A percentile compares a stretch with the other conserved stretches of the same genome.
phyloP scores from a whole-genome alignment of 805 yeast genomes.

The Kregervanrija fluxuum region DNA sequence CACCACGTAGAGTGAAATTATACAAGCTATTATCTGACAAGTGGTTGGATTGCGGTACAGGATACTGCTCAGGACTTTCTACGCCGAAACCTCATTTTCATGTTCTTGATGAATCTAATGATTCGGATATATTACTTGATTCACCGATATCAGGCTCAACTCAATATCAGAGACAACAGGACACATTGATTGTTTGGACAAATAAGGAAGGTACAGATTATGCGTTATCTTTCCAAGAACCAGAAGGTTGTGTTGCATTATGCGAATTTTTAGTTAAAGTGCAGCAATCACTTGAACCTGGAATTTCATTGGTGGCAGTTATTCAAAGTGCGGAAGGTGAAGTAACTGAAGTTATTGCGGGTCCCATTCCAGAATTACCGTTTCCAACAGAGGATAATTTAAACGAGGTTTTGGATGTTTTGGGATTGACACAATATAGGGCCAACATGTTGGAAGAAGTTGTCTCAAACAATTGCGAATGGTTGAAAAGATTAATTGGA shows the following conservation, averaged over 20 bases:
- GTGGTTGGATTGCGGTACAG: constrained; percentile 93
- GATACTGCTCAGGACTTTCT: constrained; percentile 73
- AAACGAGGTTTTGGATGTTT: constrained; percentile 42
- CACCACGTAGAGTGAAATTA: constrained; percentile 83
- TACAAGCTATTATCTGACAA: constrained; percentile 72
- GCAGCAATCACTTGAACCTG: constrained; percentile 50
- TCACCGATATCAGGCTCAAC: constrained; percentile 65
- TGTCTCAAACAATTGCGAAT: constrained; percentile 38
- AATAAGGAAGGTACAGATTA: constrained; percentile 64
- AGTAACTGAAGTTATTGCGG: constrained; percentile 69
- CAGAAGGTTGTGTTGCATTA: constrained; percentile 76
- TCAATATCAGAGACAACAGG: constrained; percentile 91
- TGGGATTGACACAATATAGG: constrained; percentile 30
- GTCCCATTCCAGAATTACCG: constrained; percentile 68
- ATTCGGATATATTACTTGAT: constrained; percentile 51
- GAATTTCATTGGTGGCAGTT: constrained; percentile 69
- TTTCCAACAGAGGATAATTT: constrained; percentile 47
- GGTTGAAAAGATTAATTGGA: constrained; percentile 40
- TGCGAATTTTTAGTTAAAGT: constrained; percentile 74
- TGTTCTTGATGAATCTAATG: constrained; percentile 65
- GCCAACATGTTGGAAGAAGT: constrained; percentile 46
- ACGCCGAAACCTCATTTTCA: constrained; percentile 49
- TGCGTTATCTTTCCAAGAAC: constrained; percentile 88
- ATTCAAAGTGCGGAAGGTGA: constrained; percentile 40
- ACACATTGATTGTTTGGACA: constrained; percentile 91